phyloP scores from a whole-genome alignment of 2,329 filamentous ascomycete species.

The Fusarium buharicum region DNA sequence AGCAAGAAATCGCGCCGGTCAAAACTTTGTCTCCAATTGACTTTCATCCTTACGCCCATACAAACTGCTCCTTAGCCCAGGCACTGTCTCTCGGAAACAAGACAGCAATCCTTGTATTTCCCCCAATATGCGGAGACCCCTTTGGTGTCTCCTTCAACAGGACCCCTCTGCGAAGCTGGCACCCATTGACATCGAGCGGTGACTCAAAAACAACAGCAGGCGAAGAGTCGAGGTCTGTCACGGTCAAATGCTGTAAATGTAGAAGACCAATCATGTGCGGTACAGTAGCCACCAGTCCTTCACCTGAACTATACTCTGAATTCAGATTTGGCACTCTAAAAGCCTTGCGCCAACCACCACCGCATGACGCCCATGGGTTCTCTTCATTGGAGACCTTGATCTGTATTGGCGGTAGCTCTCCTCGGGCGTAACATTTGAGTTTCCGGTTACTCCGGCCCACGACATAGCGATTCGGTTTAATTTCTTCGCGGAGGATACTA shows the following conservation, averaged over 20 bases:
- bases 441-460: slow-evolving; percentile 1
- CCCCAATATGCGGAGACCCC: slow-evolving; percentile 5
- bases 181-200: not conserved
- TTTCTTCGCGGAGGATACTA: slow-evolving; percentile 2
- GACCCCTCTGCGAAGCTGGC: not conserved
- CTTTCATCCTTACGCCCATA: slow-evolving; percentile 7
- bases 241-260: slow-evolving; percentile 6
- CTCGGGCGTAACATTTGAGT: slow-evolving; percentile 8
- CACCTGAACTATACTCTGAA: slow-evolving; percentile 5
- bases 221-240: slow-evolving; percentile 1
- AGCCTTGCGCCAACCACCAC: slow-evolving; percentile 9
- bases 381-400: slow-evolving; percentile 2
- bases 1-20: no score
- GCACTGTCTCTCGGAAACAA: slow-evolving; percentile 9
- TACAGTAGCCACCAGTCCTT: slow-evolving; percentile 11
- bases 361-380: not conserved
- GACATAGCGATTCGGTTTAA: slow-evolving; percentile 11
- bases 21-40: no score
- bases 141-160: not conserved
- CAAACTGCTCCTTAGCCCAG: slow-evolving; percentile 11
- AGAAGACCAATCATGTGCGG: slow-evolving; percentile 14
- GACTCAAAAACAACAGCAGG: slow-evolving; percentile 1
- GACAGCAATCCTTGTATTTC: slow-evolving; percentile 10
- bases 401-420: not conserved
- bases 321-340: slow-evolving; percentile 2